Evolutionary conservation across 768 basidiomycete genomes (phyloP).

Genomic region (Suillus lakei): DNA sequence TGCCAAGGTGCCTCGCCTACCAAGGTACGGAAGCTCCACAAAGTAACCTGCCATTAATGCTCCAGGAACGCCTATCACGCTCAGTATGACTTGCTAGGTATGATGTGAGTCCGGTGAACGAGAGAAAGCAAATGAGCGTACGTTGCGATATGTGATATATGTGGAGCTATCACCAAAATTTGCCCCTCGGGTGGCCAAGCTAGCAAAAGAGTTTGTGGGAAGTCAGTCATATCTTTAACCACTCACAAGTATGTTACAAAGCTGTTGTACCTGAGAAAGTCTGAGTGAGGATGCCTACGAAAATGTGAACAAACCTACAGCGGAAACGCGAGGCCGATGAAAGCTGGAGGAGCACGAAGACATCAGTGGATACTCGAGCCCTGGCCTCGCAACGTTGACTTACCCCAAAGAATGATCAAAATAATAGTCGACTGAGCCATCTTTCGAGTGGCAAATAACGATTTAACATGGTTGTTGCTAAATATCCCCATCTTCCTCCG

Average conservation of each 20-base stretch:
- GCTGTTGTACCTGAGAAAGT: conserved; percentile 46
- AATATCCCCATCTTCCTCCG: conserved; percentile 45
- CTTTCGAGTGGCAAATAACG: conserved; percentile 54
- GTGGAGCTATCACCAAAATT: conserved; percentile 71
- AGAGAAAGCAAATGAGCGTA: conserved; percentile 24
- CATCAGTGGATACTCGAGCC: neutral
- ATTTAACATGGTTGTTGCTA: conserved; percentile 46
- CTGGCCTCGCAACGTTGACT: conserved; percentile 7
- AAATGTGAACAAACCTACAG: conserved; percentile 42
- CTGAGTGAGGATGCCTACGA: neutral
- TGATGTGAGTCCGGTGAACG: neutral
- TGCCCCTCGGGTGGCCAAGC: conserved; percentile 68
- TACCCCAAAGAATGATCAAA: conserved; percentile 59
- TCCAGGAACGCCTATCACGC: conserved; percentile 61
- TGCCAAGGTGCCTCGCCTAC: conserved; percentile 57
- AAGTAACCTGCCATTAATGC: conserved; percentile 58
- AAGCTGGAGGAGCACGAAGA: conserved; percentile 41
- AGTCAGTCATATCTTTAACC: neutral
- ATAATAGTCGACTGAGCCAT: conserved; percentile 55
- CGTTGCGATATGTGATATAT: conserved; percentile 78
- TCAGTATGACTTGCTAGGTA: conserved; percentile 57
- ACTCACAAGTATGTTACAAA: conserved; percentile 59
- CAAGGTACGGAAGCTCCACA: conserved; percentile 54
- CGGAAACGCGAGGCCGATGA: conserved; percentile 81
- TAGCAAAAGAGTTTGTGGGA: conserved; percentile 28